These are phyloP conservation scores for Nigrospora osmanthi DNA, from an alignment of 2,329 filamentous ascomycete genomes.

Conservation along the genomic window DNA sequence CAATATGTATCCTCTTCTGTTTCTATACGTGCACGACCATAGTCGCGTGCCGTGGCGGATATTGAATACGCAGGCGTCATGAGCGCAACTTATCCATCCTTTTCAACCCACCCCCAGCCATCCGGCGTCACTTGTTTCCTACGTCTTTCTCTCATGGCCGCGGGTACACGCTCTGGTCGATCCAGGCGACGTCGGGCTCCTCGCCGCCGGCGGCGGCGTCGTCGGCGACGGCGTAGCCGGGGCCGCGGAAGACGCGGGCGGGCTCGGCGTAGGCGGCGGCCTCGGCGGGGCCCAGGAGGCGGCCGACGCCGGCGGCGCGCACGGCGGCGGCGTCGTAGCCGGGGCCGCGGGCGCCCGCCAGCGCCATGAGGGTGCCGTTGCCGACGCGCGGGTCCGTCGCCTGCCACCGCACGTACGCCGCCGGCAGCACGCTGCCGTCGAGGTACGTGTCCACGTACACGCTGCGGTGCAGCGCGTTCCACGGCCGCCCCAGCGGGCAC, in stretches of 20 bases:
- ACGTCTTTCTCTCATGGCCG: too few species aligned
- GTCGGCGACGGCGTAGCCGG: background rate
- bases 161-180: background rate
- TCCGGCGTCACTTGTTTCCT: too few species aligned
- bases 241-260: background rate
- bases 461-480: constrained; percentile 50
- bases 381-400: constrained; percentile 26
- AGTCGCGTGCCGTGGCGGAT: too few species aligned
- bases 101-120: too few species aligned
- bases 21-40: too few species aligned
- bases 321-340: constrained; percentile 44
- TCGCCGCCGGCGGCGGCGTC: background rate
- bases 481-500: constrained; percentile 55
- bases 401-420: constrained; percentile 49
- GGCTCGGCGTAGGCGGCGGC: constrained; percentile 4
- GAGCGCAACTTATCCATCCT: too few species aligned
- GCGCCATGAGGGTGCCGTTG: constrained; percentile 46
- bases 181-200: background rate
- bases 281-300: constrained; percentile 30
- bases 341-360: constrained; percentile 42
- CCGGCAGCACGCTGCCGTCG: constrained; percentile 42
- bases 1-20: too few species aligned
- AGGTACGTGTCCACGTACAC: constrained; percentile 49
- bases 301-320: constrained; percentile 28
- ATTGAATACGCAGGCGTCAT: too few species aligned